These are phyloP conservation scores for Wickerhamomyces canadensis DNA, from an alignment of 805 yeast genomes.

Conservation along the genomic window DNA sequence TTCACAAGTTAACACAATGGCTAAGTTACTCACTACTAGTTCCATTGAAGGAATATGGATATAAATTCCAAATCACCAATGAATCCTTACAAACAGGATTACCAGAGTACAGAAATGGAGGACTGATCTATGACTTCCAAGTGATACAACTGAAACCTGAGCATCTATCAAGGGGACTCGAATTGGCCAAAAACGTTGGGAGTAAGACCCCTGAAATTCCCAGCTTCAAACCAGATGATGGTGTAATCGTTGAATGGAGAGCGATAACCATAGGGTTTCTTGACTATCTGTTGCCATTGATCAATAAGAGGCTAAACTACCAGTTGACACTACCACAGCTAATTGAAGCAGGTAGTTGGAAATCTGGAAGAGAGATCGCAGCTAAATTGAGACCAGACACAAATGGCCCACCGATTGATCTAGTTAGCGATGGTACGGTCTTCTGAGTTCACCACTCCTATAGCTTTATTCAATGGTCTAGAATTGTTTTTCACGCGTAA, in stretches of 20 bases:
- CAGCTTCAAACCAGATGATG: constrained; percentile 47
- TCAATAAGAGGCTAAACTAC: constrained; percentile 39
- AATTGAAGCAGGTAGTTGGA: constrained; percentile 68
- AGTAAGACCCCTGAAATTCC: constrained; percentile 34
- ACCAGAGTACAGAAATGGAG: constrained; percentile 79
- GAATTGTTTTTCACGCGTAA: too few relatives aligned
- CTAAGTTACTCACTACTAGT: constrained; percentile 52
- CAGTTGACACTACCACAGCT: constrained; percentile 47
- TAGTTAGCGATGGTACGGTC: constrained; percentile 60
- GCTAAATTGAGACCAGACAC: constrained; percentile 40
- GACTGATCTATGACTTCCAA: constrained; percentile 52
- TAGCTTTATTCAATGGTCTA: too few relatives aligned
- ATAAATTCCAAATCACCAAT: constrained; percentile 49
- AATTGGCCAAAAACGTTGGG: constrained; percentile 25
- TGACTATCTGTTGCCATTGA: constrained; percentile 45
- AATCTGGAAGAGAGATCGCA: constrained; percentile 58
- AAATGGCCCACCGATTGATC: constrained; percentile 60
- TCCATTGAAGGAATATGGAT: constrained; percentile 44
- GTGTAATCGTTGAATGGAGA: constrained; percentile 65
- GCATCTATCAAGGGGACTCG: constrained; percentile 32
- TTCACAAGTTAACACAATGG: constrained; percentile 67
- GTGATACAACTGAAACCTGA: constrained; percentile 43
- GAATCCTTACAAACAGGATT: constrained; percentile 86
- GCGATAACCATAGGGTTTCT: constrained; percentile 53
- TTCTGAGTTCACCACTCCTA: constrained; percentile 37